phyloP scores from a whole-genome alignment of 371 early-diverging fungal genomes.

The Haplosporangium sp. region DNA sequence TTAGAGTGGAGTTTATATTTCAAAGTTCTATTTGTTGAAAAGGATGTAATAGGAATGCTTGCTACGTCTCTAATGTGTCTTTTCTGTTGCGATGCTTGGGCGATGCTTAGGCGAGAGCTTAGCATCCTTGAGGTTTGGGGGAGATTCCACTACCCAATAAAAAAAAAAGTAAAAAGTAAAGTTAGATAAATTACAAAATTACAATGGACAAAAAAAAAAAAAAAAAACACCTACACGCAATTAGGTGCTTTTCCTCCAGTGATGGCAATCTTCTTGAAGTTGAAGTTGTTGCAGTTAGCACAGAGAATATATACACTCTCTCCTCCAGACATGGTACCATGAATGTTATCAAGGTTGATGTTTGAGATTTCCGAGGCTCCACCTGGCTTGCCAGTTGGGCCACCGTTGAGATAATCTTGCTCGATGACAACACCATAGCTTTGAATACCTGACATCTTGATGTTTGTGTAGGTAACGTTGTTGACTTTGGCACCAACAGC shows the following conservation, averaged over 20 bases:
- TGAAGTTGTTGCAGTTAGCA: conserved; percentile 43
- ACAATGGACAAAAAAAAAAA: neutral
- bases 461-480: conserved; percentile 51
- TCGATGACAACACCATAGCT: conserved; percentile 49
- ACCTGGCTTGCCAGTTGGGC: conserved; percentile 54
- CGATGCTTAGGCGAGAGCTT: neutral
- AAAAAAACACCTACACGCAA: conserved; percentile 30
- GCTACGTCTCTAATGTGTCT: too few relatives aligned
- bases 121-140: conserved; percentile 29
- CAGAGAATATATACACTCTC: conserved; percentile 31
- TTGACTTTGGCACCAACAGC: conserved; percentile 48
- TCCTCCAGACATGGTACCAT: conserved; percentile 23
- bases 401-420: conserved; percentile 55
- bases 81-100: too few relatives aligned
- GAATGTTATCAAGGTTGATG: conserved; percentile 34
- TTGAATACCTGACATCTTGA: conserved; percentile 30
- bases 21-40: too few relatives aligned
- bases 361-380: conserved; percentile 42
- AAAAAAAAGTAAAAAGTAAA: conserved; percentile 3
- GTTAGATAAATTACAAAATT: conserved; percentile 20
- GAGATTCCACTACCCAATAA: conserved; percentile 20
- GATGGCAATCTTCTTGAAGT: conserved; percentile 38
- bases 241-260: conserved; percentile 20
- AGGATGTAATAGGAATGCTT: too few relatives aligned
- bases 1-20: too few relatives aligned